Evolutionary conservation across 139 green algal genomes (phyloP), one percentile per base, ranked within the genome.

Genomic region (Closterium sp.): DNA sequence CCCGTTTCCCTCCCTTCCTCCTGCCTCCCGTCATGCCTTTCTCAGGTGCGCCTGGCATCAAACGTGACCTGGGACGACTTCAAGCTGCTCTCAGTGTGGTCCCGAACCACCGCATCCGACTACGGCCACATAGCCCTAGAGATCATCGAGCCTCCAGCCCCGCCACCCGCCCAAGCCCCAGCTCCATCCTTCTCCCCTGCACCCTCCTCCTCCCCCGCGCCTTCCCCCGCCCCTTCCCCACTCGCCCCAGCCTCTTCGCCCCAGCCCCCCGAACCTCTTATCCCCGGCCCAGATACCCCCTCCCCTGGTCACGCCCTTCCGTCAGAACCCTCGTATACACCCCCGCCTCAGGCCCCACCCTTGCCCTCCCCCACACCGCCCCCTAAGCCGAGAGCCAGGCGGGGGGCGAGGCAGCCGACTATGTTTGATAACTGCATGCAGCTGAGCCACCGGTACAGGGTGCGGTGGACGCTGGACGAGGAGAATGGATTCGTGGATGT

Each of bases 371-470:
- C 87, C 81, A 19, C 87, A 10, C 87, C 87, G 9, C 87, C 87
- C 4, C 8, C 36, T 8, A 34, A 33, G 34, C 86, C 86, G 31
- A 25, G 55, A 19, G 5, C 33, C 2, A 91, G 88, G 81, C 34
- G 31, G 35, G 89, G 91, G 28, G 30, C 33, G 34, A 32, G 32
- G 32, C 91, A 93, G 91, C 89, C 88, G 12, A 93, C 91, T 0
- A 93, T 93, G 89, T 94, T 93, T 69, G 88, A 90, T 6, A 93
- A 69, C 34, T 93, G 91, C 66, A 76, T 90, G 89, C n/a, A 93
- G 91, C 36, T 93, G 55, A 93, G 91, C 8, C 66, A 64, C 38
- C 84, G 33, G 4, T 88, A 85, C n/a, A 34, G 91, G 16, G 88
- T 93, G 23, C 87, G 91, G 33, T 93, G 91, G 91, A 93, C 31